Evolutionary conservation across 768 basidiomycete genomes (phyloP), one percentile per base, ranked within the genome.

Genomic region (Leccinum broughii): DNA sequence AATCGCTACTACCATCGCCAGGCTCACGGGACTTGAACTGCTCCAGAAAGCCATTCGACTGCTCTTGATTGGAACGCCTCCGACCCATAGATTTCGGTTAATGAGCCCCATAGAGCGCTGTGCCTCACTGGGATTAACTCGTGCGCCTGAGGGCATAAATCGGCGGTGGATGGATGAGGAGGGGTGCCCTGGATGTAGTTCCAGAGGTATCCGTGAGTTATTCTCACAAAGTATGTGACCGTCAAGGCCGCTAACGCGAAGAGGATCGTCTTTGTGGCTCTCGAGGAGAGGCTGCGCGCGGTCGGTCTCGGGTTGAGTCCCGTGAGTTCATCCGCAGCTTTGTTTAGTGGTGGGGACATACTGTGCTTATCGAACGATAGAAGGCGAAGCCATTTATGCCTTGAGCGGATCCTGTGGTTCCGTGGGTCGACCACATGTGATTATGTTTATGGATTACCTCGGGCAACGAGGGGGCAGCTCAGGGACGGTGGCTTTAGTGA

Each of bases 11-110:
- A 13, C n/a, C 26, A 26, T 32, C 20, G 3, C 15, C 11, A 44
- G 22, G 72, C 75, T 71, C 60, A 79, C 77, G 63, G 85, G 35
- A 80, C 64, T 54, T 69, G 70, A n/a, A 82, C 71, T 8, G 80
- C 75, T 32, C 75, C 75, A n/a, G 70, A 71, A 35, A 81, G 73
- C 76, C 72, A 79, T 13, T 75, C 68, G 5, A 76, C 66, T 1
- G 75, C 76, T 34, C 68, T 68, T 28, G 34, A 46, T 61, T 73
- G 69, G 69, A 80, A 83, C 26, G 49, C 68, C 6, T 77, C 72
- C 2, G 75, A 75, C 28, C 62, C 68, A 48, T 77, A 75, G 5
- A 66, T 58, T 17, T 70, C 60, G 9, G 70, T 67, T 2, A 82
- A 57, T 14, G 58, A 62, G 57, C 62, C 37, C 76, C 77, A 78